These are phyloP conservation scores for Sabuloglossum arenarium DNA, from an alignment of 495 filamentous ascomycete genomes.

Conservation along the genomic window DNA sequence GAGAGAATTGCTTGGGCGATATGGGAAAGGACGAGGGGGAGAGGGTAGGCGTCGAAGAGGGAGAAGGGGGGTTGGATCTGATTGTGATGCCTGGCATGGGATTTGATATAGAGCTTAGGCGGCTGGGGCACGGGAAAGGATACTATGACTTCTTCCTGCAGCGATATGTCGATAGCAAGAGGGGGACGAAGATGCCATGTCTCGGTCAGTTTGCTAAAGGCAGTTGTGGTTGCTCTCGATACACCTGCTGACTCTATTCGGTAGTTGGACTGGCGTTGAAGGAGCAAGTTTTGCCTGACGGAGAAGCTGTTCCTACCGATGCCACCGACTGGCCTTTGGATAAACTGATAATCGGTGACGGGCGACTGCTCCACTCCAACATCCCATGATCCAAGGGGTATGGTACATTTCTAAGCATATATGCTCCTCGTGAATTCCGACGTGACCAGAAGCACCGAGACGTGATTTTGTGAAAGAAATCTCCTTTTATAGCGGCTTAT, in stretches of 20 bases:
- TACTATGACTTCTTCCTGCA: conserved; percentile 90
- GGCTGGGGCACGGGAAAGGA: conserved; percentile 87
- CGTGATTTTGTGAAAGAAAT: background rate
- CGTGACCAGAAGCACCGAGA: background rate
- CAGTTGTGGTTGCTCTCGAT: background rate
- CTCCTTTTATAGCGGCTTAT: conserved; percentile 6
- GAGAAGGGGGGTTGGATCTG: conserved; percentile 47
- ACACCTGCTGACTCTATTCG: background rate
- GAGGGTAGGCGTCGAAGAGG: conserved; percentile 10
- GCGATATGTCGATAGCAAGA: conserved; percentile 29
- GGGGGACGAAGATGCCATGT: conserved; percentile 36
- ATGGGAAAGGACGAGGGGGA: conserved; percentile 15
- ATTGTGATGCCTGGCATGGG: conserved; percentile 88
- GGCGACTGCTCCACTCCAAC: conserved; percentile 4
- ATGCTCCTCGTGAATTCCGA: background rate
- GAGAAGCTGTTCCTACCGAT: conserved; percentile 43
- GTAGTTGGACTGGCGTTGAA: conserved; percentile 64
- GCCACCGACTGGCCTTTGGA: conserved; percentile 45
- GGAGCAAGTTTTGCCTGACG: conserved; percentile 55
- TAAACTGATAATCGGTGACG: conserved; percentile 41
- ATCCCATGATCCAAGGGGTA: background rate
- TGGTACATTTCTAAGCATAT: background rate
- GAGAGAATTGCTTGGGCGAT: conserved; percentile 50
- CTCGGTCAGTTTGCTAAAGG: conserved; percentile 26
- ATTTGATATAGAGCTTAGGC: conserved; percentile 54